Evolutionary conservation across 2,329 filamentous ascomycete genomes (phyloP).

Genomic region (Dothidotthia symphoricarpi): DNA sequence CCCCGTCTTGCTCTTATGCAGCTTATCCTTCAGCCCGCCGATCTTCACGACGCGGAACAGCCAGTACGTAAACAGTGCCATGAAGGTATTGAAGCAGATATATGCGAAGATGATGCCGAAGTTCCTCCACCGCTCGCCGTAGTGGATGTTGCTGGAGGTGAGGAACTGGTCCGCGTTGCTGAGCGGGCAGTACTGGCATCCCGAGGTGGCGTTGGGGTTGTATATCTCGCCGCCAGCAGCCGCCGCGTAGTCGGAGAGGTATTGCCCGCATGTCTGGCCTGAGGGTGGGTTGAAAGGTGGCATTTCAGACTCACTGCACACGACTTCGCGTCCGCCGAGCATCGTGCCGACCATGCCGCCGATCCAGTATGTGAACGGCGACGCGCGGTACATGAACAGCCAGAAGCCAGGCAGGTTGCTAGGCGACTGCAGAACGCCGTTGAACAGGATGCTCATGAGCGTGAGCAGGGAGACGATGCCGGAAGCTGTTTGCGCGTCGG

Average conservation of each 20-base stretch:
- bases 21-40: conserved; percentile 8
- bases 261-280: conserved; percentile 45
- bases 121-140: conserved; percentile 60
- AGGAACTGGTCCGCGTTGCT: conserved; percentile 51
- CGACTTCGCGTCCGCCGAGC: conserved; percentile 49
- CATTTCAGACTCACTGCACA: conserved; percentile 48
- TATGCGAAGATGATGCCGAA: conserved; percentile 69
- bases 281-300: conserved; percentile 43
- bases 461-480: conserved; percentile 61
- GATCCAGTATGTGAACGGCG: conserved; percentile 65
- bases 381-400: conserved; percentile 73
- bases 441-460: conserved; percentile 46
- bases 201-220: conserved; percentile 45
- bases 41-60: conserved; percentile 34
- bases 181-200: conserved; percentile 54
- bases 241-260: conserved; percentile 46
- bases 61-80: conserved; percentile 61
- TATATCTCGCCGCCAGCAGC: conserved; percentile 43
- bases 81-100: conserved; percentile 61
- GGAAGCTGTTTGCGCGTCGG: conserved; percentile 66
- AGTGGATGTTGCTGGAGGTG: conserved; percentile 43
- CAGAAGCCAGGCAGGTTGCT: conserved; percentile 66
- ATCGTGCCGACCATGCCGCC: conserved; percentile 42
- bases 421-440: conserved; percentile 61
- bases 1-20: conserved; percentile 19